These are phyloP conservation scores for Urostyla sp. DNA, from an alignment of 73 alveolate genomes.

Conservation along the genomic window DNA sequence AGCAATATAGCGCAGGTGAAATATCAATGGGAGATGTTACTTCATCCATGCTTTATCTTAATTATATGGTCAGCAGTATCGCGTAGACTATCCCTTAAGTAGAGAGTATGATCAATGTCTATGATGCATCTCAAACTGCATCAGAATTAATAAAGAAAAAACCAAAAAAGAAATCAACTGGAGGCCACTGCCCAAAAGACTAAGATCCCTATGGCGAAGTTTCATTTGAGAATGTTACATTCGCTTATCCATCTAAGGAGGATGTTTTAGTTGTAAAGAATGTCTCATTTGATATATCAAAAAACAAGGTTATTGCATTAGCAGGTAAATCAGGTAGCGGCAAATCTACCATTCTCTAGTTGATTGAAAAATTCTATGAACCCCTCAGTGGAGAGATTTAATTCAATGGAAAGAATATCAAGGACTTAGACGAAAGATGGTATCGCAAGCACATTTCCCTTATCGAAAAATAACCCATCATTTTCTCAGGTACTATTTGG, in stretches of 20 bases:
- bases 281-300: not conserved
- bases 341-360: conserved; percentile 50
- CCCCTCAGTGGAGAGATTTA: conserved; percentile 52
- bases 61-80: not conserved
- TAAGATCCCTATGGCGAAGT: too few species aligned
- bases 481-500: too few species aligned
- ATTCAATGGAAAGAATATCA: conserved; percentile 52
- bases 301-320: conserved; percentile 43
- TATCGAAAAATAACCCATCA: conserved; percentile 37
- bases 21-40: conserved; percentile 1
- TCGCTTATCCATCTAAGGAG: conserved; percentile 60
- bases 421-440: conserved; percentile 37
- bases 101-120: not conserved
- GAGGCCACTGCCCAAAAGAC: not conserved
- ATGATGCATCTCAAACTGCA: not conserved
- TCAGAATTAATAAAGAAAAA: not conserved
- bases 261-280: conserved; percentile 55
- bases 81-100: not conserved
- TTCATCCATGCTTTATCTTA: conserved; percentile 16
- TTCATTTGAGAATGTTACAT: conserved; percentile 52
- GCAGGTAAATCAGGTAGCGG: conserved; percentile 71
- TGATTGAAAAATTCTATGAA: conserved; percentile 68
- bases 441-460: conserved; percentile 14
- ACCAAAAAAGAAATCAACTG: not conserved
- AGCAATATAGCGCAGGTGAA: not conserved